These are phyloP conservation scores for Penicillium sp. DNA, from an alignment of 2,329 filamentous ascomycete species.

Conservation along the genomic window DNA sequence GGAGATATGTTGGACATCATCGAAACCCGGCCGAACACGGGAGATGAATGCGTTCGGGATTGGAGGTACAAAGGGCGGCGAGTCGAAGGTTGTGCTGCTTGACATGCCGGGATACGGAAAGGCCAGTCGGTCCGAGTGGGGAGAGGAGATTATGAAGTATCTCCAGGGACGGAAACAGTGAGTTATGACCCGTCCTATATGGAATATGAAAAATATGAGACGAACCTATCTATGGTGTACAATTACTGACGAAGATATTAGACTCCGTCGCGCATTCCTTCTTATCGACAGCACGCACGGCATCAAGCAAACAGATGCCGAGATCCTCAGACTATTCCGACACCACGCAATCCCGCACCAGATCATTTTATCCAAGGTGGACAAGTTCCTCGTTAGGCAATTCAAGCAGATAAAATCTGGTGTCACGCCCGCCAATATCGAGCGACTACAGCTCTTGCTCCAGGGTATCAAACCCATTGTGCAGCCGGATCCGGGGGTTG, in stretches of 20 bases:
- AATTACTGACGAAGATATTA: slow-evolving; percentile 13
- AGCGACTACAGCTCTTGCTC: slow-evolving; percentile 34
- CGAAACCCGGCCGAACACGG: slow-evolving; percentile 53
- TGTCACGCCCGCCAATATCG: slow-evolving; percentile 22
- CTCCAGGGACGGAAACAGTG: slow-evolving; percentile 53
- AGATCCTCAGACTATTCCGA: slow-evolving; percentile 50
- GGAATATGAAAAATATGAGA: background rate
- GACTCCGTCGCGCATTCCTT: slow-evolving; percentile 54
- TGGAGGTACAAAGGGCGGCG: slow-evolving; percentile 40
- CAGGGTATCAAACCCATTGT: slow-evolving; percentile 35
- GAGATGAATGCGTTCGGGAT: slow-evolving; percentile 60
- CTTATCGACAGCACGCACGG: slow-evolving; percentile 57
- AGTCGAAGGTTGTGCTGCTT: slow-evolving; percentile 49
- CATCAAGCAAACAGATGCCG: slow-evolving; percentile 52
- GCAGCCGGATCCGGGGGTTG: slow-evolving; percentile 36
- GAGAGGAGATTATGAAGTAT: slow-evolving; percentile 60
- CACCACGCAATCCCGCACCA: slow-evolving; percentile 54
- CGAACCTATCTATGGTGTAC: background rate
- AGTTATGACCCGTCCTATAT: slow-evolving; percentile 15
- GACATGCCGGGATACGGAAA: slow-evolving; percentile 66
- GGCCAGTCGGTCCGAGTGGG: slow-evolving; percentile 55
- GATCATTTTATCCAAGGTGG: slow-evolving; percentile 58
- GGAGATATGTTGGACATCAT: slow-evolving; percentile 48
- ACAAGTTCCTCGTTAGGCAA: slow-evolving; percentile 44
- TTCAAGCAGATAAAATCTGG: slow-evolving; percentile 26